Evolutionary conservation across 1,139 yeast genomes (phyloP).

Genomic region (Hanseniaspora uvarum): DNA sequence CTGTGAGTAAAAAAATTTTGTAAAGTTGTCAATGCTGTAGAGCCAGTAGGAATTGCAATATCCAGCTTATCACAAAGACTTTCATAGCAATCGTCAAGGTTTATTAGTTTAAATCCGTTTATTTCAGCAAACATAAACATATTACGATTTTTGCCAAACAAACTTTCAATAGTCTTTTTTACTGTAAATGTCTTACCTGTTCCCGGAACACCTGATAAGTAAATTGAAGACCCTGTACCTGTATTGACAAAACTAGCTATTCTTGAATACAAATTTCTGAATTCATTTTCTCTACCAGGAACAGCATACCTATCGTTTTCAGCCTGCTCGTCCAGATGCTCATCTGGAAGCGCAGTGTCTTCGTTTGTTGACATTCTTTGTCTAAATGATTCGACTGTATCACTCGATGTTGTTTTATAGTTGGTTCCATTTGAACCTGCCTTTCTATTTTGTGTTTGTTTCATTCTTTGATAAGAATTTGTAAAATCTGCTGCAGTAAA

Average conservation of each 20-base stretch:
- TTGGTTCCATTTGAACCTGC: neutral
- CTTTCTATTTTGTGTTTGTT: neutral
- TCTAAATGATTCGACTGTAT: neutral
- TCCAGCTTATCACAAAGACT: conserved; percentile 53
- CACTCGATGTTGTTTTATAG: neutral
- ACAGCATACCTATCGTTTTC: conserved; percentile 26
- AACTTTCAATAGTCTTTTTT: conserved; percentile 67
- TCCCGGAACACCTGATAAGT: conserved; percentile 95
- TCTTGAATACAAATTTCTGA: conserved; percentile 57
- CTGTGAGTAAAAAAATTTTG: conserved; percentile 43
- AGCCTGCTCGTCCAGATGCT: neutral
- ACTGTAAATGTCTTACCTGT: conserved; percentile 95
- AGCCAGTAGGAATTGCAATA: conserved; percentile 30
- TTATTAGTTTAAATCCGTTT: conserved; percentile 75
- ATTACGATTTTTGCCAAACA: conserved; percentile 42
- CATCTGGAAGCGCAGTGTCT: neutral
- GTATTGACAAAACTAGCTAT: conserved; percentile 68
- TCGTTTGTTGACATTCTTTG: neutral
- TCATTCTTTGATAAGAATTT: conserved; percentile 4
- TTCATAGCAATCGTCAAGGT: conserved; percentile 83
- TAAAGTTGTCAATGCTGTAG: conserved; percentile 50
- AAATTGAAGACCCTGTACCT: conserved; percentile 71
- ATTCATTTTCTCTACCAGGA: conserved; percentile 86
- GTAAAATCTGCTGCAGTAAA: conserved; percentile 7
- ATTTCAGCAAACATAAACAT: conserved; percentile 52